phyloP scores from a whole-genome alignment of 2,329 filamentous ascomycete genomes.

The Purpureocillium lavendulum region DNA sequence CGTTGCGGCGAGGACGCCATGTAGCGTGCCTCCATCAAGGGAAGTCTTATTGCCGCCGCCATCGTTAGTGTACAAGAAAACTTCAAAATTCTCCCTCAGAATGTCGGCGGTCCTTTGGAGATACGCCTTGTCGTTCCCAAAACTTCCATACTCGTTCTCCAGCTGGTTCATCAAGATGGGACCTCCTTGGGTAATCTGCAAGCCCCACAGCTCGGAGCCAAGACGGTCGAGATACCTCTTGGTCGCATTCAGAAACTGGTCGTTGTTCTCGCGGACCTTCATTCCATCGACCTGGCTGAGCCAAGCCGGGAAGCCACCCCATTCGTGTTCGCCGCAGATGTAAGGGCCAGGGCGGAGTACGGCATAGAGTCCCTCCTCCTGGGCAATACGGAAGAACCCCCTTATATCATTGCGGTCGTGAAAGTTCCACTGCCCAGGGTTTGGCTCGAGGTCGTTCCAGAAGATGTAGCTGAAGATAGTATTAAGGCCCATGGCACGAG shows the following conservation, averaged over 20 bases:
- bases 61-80: constrained; percentile 41
- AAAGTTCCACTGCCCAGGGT: constrained; percentile 27
- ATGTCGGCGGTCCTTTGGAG: constrained; percentile 30
- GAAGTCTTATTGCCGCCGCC: constrained; percentile 33
- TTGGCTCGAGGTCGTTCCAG: constrained; percentile 39
- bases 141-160: constrained; percentile 44
- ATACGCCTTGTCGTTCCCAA: constrained; percentile 35
- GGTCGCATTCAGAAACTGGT: constrained; percentile 27
- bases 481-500: constrained; percentile 72
- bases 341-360: constrained; percentile 39
- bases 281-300: constrained; percentile 29
- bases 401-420: constrained; percentile 33
- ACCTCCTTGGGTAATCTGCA: constrained; percentile 32
- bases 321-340: constrained; percentile 39
- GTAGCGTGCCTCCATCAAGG: constrained; percentile 32
- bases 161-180: constrained; percentile 42
- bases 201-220: constrained; percentile 17
- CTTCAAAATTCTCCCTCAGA: constrained; percentile 30
- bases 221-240: constrained; percentile 23
- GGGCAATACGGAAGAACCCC: constrained; percentile 31
- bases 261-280: constrained; percentile 30
- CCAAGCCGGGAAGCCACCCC: constrained; percentile 40
- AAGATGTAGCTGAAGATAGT: constrained; percentile 50
- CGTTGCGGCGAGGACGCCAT: constrained; percentile 33
- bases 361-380: constrained; percentile 32